phyloP scores from a whole-genome alignment of 2,329 filamentous ascomycete genomes.

The Ophiocordyceps camponoti-saundersi region DNA sequence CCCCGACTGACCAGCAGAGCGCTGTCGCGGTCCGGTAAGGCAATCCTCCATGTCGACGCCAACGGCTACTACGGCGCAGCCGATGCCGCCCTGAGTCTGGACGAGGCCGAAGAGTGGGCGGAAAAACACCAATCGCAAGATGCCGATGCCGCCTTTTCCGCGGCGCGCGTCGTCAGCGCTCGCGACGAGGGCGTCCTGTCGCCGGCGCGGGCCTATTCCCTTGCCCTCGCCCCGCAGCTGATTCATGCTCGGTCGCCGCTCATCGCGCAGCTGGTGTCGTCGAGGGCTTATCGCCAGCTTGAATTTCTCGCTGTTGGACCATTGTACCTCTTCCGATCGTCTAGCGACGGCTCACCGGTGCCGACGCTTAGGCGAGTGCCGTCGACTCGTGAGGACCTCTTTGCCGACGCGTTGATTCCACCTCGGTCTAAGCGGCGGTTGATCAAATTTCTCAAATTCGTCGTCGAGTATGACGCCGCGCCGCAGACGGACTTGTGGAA shows the following conservation, averaged over 20 bases:
- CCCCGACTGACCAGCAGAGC: conserved; percentile 44
- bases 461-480: conserved; percentile 51
- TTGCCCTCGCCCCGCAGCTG: conserved; percentile 72
- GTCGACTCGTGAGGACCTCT: conserved; percentile 81
- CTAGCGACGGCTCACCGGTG: conserved; percentile 10
- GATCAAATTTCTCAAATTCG: conserved; percentile 90
- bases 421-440: conserved; percentile 67
- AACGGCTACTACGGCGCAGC: conserved; percentile 78
- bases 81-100: conserved; percentile 71
- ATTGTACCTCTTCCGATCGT: conserved; percentile 59
- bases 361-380: conserved; percentile 53
- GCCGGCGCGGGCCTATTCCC: conserved; percentile 58
- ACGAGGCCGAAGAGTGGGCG: conserved; percentile 66
- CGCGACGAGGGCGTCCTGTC: conserved; percentile 26
- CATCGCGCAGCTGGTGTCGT: conserved; percentile 69
- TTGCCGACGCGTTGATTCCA: conserved; percentile 59
- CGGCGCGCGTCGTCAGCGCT: conserved; percentile 18
- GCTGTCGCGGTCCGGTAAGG: conserved; percentile 81
- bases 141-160: conserved; percentile 10
- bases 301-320: conserved; percentile 89
- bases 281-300: conserved; percentile 71
- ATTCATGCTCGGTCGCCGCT: conserved; percentile 72
- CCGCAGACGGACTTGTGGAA: conserved; percentile 40
- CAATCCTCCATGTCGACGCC: conserved; percentile 74
- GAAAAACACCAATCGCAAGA: conserved; percentile 15